Evolutionary conservation across 768 basidiomycete species (phyloP), one percentile per base, ranked within the genome.

Genomic region (Pluteus cervinus): DNA sequence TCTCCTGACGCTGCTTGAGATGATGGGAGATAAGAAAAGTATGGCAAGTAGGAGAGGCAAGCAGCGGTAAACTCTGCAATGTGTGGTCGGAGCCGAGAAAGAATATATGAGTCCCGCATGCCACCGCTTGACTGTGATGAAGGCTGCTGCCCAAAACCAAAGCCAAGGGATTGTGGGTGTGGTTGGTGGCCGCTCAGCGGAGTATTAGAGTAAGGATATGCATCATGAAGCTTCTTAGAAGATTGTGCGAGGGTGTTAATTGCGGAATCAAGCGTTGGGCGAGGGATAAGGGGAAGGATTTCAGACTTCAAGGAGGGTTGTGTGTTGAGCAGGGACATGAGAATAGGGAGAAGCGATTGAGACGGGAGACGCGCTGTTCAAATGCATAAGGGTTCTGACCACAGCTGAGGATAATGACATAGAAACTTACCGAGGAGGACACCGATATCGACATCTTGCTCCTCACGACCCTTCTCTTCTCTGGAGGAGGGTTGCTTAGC

Each of bases 81-180:
- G 56, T 82, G 79, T 11, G 83, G 81, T 33, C 81, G 75, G 12
- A 91, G 65, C 38, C 88, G 73, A 12, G 80, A 85, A 25, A 78
- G 59, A 46, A 90, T 71, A 55, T 91, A 91, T 5, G 80, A 76
- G 40, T 87, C 81, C 42, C 88, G 79, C 85, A 89, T 90, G 24
- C 75, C 75, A 33, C 71, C 29, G 33, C 57, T 36, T 63, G 63
- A n/a, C 58, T 56, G 26, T 53, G 55, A 15, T 26, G 44, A 31
- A 30, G 46, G 15, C 32, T 25, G 29, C 41, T 46, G 35, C 45
- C 39, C 38, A 51, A 42, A 24, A 35, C 63, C 66, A 48, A 69
- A 68, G 31, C 54, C 60, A 33, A 29, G 20, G 39, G 24, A 20
- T 15, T 30, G 14, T 10, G 30, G 15, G 30, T 24, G 6, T 41